Conservation (phyloP, 495 filamentous ascomycete species). For the Neurospora discreta region DNA sequence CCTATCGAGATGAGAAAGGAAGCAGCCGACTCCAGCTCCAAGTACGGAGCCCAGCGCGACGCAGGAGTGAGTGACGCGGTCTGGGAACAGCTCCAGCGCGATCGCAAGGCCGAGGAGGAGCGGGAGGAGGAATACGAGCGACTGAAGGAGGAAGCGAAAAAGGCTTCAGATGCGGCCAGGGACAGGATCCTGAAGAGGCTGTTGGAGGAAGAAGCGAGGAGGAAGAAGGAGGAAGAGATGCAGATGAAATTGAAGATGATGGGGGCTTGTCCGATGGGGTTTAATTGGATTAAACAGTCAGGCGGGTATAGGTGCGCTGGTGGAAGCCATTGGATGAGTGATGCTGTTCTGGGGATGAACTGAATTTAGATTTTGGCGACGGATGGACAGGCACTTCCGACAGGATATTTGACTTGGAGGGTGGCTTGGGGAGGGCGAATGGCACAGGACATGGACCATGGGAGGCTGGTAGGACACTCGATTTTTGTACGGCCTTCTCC, state of each 20-base stretch:
- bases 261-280: slow-evolving; percentile 42
- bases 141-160: slow-evolving; percentile 13
- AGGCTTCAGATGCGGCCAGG: slow-evolving; percentile 10
- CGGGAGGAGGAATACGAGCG: slow-evolving; percentile 18
- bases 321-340: too few relatives aligned
- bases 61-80: slow-evolving; percentile 46
- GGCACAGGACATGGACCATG: neutral
- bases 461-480: neutral
- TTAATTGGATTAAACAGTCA: slow-evolving; percentile 35
- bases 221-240: slow-evolving; percentile 27
- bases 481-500: neutral
- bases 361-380: too few relatives aligned
- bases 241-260: slow-evolving; percentile 35
- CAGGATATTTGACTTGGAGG: too few relatives aligned
- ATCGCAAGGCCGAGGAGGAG: slow-evolving; percentile 28
- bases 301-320: too few relatives aligned
- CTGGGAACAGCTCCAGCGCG: slow-evolving; percentile 48
- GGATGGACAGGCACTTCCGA: too few relatives aligned
- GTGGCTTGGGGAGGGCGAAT: neutral
- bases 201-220: slow-evolving; percentile 18
- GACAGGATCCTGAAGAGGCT: slow-evolving; percentile 18
- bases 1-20: too few relatives aligned
- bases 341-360: neutral
- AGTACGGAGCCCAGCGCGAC: slow-evolving; percentile 28
- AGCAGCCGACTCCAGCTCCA: too few relatives aligned